Percentiles rank a stretch among this genome's conserved stretches.
Conservation (phyloP, 441 rosid species). For the Pelargonium australe region DNA sequence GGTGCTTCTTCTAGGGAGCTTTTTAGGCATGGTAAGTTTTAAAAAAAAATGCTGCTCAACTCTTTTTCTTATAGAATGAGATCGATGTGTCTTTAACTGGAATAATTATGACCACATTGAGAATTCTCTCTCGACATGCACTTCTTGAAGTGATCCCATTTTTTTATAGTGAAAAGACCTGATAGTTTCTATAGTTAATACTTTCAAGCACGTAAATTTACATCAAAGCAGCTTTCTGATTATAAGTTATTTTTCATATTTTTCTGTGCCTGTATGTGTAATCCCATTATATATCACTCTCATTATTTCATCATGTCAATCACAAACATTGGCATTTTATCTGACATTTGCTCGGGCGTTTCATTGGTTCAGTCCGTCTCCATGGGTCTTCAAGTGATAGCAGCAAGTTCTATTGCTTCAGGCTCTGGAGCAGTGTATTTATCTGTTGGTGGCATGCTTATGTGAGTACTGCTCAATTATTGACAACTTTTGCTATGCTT, state of each 20-base stretch:
- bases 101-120: not conserved
- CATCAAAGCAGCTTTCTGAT: not conserved
- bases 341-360: slow-evolving; percentile 16
- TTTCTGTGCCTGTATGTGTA: not conserved
- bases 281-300: not conserved
- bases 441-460: slow-evolving; percentile 64
- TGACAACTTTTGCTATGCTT: not conserved
- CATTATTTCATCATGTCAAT: too few species aligned
- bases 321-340: not conserved
- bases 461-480: slow-evolving; percentile 38
- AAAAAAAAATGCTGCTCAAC: not conserved
- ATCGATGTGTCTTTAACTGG: not conserved
- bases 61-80: not conserved
- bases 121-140: not conserved
- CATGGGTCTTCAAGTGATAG: slow-evolving; percentile 48
- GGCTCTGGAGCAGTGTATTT: slow-evolving; percentile 44
- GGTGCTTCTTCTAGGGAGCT: slow-evolving; percentile 63
- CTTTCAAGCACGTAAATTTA: not conserved
- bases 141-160: not conserved
- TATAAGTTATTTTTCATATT: not conserved
- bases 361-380: slow-evolving; percentile 39
- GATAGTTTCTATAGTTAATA: not conserved
- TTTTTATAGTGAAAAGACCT: not conserved
- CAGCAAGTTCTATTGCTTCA: slow-evolving; percentile 41
- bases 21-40: slow-evolving; percentile 54